A percentile compares a stretch with the other conserved stretches of the same genome.
These are phyloP conservation scores for Pelagomonas calceolata DNA, from an alignment of 108 stramenopile genomes.

Conservation along the genomic window DNA sequence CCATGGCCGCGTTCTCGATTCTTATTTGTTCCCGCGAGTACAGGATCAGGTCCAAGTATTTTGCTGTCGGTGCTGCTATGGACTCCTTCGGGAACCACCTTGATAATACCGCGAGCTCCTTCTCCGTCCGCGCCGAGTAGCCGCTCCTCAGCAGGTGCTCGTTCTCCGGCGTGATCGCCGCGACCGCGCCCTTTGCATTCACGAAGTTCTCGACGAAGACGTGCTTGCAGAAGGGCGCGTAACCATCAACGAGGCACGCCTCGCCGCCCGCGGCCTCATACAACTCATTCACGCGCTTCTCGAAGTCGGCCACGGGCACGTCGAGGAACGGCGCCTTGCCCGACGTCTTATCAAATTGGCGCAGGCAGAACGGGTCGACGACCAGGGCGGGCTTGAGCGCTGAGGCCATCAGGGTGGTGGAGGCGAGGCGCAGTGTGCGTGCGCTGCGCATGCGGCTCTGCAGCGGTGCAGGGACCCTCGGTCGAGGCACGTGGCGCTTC, in stretches of 20 bases:
- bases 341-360: too few relatives aligned
- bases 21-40: slow-evolving; percentile 86
- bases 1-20: slow-evolving; percentile 72
- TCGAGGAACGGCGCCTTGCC: too few relatives aligned
- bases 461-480: too few relatives aligned
- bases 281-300: too few relatives aligned
- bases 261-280: too few relatives aligned
- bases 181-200: slow-evolving; percentile 53
- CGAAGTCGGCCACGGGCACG: too few relatives aligned
- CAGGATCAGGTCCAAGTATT: slow-evolving; percentile 78
- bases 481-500: too few relatives aligned
- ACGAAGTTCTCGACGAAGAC: slow-evolving; percentile 80
- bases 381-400: too few relatives aligned
- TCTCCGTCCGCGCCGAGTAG: slow-evolving; percentile 77
- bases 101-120: slow-evolving; percentile 77
- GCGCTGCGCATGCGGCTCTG: too few relatives aligned
- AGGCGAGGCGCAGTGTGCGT: too few relatives aligned
- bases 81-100: slow-evolving; percentile 59
- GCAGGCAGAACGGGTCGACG: too few relatives aligned
- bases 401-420: too few relatives aligned
- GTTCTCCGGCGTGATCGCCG: slow-evolving; percentile 67
- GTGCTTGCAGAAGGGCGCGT: slow-evolving; percentile 98
- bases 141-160: slow-evolving; percentile 57
- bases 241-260: slow-evolving; percentile 60
- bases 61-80: slow-evolving; percentile 54